phyloP scores from a whole-genome alignment of 2,329 filamentous ascomycete species.

The Fusarium nelsonii region DNA sequence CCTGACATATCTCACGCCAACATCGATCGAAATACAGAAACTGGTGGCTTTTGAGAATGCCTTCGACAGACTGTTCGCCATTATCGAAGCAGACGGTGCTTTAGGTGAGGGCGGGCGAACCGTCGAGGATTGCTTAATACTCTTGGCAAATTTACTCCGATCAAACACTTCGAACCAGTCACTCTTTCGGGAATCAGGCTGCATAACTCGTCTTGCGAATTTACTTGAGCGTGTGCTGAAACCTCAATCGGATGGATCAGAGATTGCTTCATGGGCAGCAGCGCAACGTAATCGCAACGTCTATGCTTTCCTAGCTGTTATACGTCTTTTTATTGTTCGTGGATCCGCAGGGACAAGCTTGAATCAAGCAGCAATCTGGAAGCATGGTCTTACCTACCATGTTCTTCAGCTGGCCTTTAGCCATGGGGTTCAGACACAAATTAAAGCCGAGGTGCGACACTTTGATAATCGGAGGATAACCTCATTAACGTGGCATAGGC shows the following conservation, averaged over 20 bases:
- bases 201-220: conserved; percentile 76
- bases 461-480: conserved; percentile 1
- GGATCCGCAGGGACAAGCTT: conserved; percentile 84
- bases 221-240: conserved; percentile 73
- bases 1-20: conserved; percentile 87
- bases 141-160: conserved; percentile 88
- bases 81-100: conserved; percentile 85
- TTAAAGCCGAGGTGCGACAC: conserved; percentile 78
- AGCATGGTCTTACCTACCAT: conserved; percentile 82
- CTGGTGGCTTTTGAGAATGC: conserved; percentile 95
- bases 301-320: conserved; percentile 87
- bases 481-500: conserved; percentile 64
- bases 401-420: conserved; percentile 87
- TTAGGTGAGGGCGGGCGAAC: conserved; percentile 85
- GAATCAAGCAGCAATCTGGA: conserved; percentile 89
- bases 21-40: conserved; percentile 90
- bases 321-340: conserved; percentile 84
- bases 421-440: conserved; percentile 76
- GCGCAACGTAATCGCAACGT: conserved; percentile 88
- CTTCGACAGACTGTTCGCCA: conserved; percentile 85
- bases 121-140: conserved; percentile 91
- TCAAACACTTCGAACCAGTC: conserved; percentile 94
- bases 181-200: conserved; percentile 91
- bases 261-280: conserved; percentile 79
- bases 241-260: conserved; percentile 64